Conservation (phyloP, 1,139 yeast species). For the Pichia sp. region DNA sequence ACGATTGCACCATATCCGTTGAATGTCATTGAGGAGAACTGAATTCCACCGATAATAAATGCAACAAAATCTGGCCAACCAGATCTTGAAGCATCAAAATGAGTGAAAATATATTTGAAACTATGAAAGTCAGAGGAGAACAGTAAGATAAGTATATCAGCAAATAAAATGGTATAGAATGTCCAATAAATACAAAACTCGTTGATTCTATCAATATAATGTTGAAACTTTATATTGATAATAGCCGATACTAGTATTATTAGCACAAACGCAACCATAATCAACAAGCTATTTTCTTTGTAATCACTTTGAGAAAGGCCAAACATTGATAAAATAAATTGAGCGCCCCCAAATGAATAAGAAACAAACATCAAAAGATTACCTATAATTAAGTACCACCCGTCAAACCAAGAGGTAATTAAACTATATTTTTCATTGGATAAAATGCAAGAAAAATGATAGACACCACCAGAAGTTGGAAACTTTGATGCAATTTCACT, state of each 20-base stretch:
- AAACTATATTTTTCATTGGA: conserved; percentile 52
- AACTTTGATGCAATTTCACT: conserved; percentile 70
- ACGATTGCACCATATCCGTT: conserved; percentile 82
- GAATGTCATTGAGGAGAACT: conserved; percentile 70
- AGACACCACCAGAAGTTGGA: conserved; percentile 70
- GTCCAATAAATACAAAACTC: conserved; percentile 69
- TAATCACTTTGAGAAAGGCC: conserved; percentile 56
- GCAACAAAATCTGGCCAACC: conserved; percentile 69
- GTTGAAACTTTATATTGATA: conserved; percentile 55
- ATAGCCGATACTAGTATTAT: conserved; percentile 57
- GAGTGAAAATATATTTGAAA: conserved; percentile 53
- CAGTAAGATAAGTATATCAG: conserved; percentile 54
- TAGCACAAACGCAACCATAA: conserved; percentile 49
- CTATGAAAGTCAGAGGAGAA: conserved; percentile 60
- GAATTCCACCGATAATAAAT: conserved; percentile 71
- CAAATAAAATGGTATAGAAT: conserved; percentile 60
- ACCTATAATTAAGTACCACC: conserved; percentile 68
- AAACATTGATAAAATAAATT: conserved; percentile 58
- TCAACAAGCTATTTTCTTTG: conserved; percentile 50
- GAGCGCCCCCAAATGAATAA: conserved; percentile 69
- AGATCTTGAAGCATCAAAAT: conserved; percentile 62
- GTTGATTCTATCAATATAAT: conserved; percentile 56
- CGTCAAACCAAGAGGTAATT: conserved; percentile 65
- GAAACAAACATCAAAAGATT: conserved; percentile 74
- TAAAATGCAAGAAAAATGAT: conserved; percentile 67